Conservation (phyloP, 176 grass and related monocot species). For the Oryza officinalis region DNA sequence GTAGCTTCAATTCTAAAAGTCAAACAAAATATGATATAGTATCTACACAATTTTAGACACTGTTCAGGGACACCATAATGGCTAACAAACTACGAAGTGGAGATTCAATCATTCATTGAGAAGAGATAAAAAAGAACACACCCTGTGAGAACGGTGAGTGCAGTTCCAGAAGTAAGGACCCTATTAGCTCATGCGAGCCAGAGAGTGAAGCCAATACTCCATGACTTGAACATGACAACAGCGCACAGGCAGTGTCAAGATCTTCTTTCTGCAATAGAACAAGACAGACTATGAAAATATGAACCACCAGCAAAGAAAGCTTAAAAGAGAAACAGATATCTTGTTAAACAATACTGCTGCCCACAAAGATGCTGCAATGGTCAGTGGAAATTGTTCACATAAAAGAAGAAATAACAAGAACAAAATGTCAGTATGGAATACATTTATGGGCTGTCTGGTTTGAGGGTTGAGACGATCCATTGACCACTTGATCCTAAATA, state of each 20-base stretch:
- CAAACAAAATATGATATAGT: background rate
- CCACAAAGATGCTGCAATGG: background rate
- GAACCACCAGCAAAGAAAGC: slow-evolving; percentile 23
- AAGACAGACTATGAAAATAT: slow-evolving; percentile 7
- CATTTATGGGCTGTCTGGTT: background rate
- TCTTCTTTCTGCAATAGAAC: slow-evolving; percentile 52
- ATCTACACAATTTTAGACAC: slow-evolving; percentile 2
- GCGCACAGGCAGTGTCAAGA: slow-evolving; percentile 40
- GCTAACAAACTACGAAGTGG: background rate
- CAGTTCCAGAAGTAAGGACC: slow-evolving; percentile 70
- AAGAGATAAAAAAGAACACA: slow-evolving; percentile 31
- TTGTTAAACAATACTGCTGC: background rate
- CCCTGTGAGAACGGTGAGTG: slow-evolving; percentile 44
- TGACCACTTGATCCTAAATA: background rate
- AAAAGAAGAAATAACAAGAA: slow-evolving; percentile 20
- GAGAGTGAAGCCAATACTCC: slow-evolving; percentile 63
- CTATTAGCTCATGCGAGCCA: slow-evolving; percentile 57
- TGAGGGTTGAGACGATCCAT: background rate
- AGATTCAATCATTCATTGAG: slow-evolving; percentile 10
- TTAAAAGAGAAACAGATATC: background rate
- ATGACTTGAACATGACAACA: slow-evolving; percentile 75
- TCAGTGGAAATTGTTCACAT: background rate
- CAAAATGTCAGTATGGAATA: background rate
- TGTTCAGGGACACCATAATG: background rate
- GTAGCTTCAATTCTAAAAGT: background rate